A percentile compares a stretch with the other conserved stretches of the same genome.
Evolutionary conservation across 345 rosid species (phyloP).

Genomic region (Salix arbutifolia): DNA sequence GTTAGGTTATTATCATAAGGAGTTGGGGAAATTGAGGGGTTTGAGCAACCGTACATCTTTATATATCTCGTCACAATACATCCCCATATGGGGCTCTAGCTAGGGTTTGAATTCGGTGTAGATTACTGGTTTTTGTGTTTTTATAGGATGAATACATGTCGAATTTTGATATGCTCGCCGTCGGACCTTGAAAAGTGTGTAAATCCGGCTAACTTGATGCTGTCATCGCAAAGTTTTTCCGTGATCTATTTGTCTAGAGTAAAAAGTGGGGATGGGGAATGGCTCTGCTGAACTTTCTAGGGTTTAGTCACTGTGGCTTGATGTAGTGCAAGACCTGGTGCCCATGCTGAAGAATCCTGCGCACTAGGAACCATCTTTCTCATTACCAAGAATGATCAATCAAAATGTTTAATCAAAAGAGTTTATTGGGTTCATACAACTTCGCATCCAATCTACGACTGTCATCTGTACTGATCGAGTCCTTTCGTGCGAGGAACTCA

Average conservation of each 20-base stretch:
- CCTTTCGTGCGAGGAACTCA: neutral
- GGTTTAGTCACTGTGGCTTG: conserved; percentile 6
- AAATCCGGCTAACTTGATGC: neutral
- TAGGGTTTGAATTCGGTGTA: neutral
- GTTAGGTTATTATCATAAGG: neutral
- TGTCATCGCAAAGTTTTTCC: neutral
- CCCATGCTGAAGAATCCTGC: neutral
- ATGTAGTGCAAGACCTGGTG: neutral
- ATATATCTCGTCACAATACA: too few relatives aligned
- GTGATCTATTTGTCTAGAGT: neutral
- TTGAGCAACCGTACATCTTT: too few relatives aligned
- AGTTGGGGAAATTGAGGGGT: neutral
- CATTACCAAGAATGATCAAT: neutral
- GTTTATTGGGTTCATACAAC: neutral
- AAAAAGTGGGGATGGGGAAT: neutral
- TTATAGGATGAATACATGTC: neutral
- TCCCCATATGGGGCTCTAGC: neutral
- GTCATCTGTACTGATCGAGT: neutral
- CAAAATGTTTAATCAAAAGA: neutral
- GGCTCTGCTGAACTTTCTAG: conserved; percentile 3
- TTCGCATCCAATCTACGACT: neutral
- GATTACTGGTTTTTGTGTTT: neutral
- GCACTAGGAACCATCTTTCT: neutral
- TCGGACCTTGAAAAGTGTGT: neutral
- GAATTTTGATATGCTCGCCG: neutral